Evolutionary conservation across 2,329 filamentous ascomycete species (phyloP), one percentile per base, ranked within the genome.

Genomic region (Aspergillus aculeatinus): DNA sequence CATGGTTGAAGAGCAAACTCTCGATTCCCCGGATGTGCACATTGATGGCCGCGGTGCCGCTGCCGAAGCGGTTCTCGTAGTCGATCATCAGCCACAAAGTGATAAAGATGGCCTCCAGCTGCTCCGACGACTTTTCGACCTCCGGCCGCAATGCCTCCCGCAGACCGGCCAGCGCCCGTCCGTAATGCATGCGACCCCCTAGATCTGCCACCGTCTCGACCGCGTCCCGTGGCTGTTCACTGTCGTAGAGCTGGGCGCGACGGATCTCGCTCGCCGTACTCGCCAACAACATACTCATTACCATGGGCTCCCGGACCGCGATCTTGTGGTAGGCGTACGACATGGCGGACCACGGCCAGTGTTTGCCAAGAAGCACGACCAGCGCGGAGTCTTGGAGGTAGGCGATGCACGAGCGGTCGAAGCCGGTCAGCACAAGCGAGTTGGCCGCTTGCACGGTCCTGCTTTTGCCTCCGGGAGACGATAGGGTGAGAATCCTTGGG

Each of bases 221-320:
- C 1, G 54, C 4, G 10, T 39, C 63, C 25, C 50, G 56, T 2
- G 55, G 48, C 14, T 48, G 29, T 5, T 60, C 61, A 47, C 58
- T 51, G n/a, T 66, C 66, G 47, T 68, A 62, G 11, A 66, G 60
- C 50, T 55, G 62, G 9, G 60, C 62, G n/a, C 64, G 62, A 55
- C 67, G 60, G 33, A 68, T 65, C 35, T 69, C 65, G 31, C 63
- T 65, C 14, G 68, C 62, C n/a, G 65, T 61, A 57, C 59, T 70
- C 5, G 68, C 69, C 27, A 70, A 59, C 16, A 71, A 65, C 68
- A 70, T 70, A 48, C 68, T 69, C 67, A 71, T 70, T n/a, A 70
- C 63, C 68, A 71, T 69, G 5, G 65, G 68, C 51, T 70, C 64
- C 27, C 59, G 65, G 29, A 65, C 63, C 3, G 68, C 67, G 31